phyloP scores from a whole-genome alignment of 306 rosid species.

The Dryas drummondii region DNA sequence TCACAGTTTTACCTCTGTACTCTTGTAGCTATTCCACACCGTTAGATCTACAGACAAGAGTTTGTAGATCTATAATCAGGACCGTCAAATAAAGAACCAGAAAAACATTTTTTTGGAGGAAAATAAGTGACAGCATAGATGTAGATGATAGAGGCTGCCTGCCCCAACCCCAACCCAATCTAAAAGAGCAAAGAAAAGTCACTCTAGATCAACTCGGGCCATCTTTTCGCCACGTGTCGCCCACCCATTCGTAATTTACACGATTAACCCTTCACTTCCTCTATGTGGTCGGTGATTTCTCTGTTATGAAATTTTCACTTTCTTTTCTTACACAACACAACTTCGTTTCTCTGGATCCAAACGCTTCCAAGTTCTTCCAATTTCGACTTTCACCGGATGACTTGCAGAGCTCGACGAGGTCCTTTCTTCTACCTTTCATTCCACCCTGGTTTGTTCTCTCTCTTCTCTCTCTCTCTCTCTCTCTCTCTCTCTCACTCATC shows the following conservation, averaged over 20 bases:
- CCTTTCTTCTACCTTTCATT: conserved; percentile 24
- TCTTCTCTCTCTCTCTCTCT: not conserved
- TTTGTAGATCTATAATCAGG: not conserved
- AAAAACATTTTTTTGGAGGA: conserved; percentile 5
- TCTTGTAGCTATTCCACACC: not conserved
- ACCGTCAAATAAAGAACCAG: not conserved
- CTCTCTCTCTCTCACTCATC: not conserved
- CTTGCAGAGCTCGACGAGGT: conserved; percentile 14
- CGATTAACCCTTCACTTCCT: conserved; percentile 21
- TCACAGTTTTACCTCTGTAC: not conserved
- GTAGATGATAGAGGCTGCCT: not conserved
- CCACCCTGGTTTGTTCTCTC: conserved; percentile 20
- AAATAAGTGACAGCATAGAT: not conserved
- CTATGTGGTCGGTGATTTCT: conserved; percentile 17
- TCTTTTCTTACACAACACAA: conserved; percentile 22
- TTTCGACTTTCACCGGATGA: conserved; percentile 1
- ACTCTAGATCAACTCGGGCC: conserved; percentile 12
- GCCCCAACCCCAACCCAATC: conserved; percentile 12
- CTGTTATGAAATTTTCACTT: conserved; percentile 6
- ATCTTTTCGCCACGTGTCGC: conserved; percentile 25
- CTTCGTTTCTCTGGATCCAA: conserved; percentile 32
- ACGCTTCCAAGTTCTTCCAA: conserved; percentile 8
- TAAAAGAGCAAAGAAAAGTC: conserved; percentile 9
- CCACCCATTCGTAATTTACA: not conserved
- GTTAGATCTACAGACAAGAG: not conserved